Conservation (phyloP, 257 asterid genomes). For the Solanum etuberosum region DNA sequence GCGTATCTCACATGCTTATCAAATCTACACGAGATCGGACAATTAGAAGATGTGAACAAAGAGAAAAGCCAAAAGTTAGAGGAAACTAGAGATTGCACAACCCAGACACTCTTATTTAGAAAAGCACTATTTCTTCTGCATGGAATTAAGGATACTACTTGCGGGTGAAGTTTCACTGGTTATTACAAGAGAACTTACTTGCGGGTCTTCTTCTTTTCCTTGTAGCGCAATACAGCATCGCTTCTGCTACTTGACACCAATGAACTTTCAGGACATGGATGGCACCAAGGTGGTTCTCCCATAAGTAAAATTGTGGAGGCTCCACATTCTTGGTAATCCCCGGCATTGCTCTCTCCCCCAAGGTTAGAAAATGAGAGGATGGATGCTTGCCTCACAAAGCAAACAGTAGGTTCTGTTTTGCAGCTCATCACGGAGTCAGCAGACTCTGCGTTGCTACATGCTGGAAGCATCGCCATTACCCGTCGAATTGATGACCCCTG, state of each 20-base stretch:
- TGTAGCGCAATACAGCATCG: conserved; percentile 55
- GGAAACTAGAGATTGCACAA: not conserved
- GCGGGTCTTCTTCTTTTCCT: conserved; percentile 63
- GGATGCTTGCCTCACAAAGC: conserved; percentile 25
- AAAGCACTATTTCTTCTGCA: not conserved
- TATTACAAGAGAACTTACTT: conserved; percentile 27
- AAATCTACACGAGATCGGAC: conserved; percentile 22
- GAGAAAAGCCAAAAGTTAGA: not conserved
- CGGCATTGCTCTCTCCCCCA: conserved; percentile 17
- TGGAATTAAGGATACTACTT: not conserved
- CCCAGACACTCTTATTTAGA: not conserved
- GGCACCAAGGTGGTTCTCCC: conserved; percentile 26
- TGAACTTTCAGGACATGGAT: conserved; percentile 17
- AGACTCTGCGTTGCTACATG: conserved; percentile 27
- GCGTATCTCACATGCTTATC: conserved; percentile 50
- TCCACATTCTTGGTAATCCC: conserved; percentile 32
- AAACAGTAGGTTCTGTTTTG: conserved; percentile 27
- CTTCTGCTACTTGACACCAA: conserved; percentile 34
- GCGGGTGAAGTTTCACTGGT: not conserved
- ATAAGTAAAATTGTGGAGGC: conserved; percentile 16
- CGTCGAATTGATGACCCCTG: conserved; percentile 18
- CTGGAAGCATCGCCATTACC: conserved; percentile 25
- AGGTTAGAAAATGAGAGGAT: conserved; percentile 23
- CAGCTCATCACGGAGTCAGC: conserved; percentile 30
- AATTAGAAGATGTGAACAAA: not conserved